These are phyloP conservation scores for Crucibulum cyathiforme DNA, from an alignment of 1,284 basidiomycete species.

Conservation along the genomic window DNA sequence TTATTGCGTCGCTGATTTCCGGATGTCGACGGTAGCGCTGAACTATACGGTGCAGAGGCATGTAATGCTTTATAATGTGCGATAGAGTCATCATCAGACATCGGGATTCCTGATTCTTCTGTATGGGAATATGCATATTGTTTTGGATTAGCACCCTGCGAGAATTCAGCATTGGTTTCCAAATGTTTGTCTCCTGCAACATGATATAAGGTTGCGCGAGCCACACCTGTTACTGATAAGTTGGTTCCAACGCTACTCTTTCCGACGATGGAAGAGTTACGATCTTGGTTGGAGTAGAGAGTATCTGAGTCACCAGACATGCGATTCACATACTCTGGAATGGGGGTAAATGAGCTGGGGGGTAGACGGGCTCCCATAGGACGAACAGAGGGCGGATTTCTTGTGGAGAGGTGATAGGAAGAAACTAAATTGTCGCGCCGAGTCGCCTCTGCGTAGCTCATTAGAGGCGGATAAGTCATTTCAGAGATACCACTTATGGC, in stretches of 20 bases:
- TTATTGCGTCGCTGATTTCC: background rate
- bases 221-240: conserved; percentile 11
- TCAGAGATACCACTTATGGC: conserved; percentile 56
- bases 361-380: conserved; percentile 36
- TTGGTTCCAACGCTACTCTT: conserved; percentile 29
- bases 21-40: too few relatives aligned
- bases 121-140: too few relatives aligned
- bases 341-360: conserved; percentile 40
- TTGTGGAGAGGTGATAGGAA: conserved; percentile 4
- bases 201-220: too few relatives aligned
- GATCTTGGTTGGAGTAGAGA: conserved; percentile 28
- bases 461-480: conserved; percentile 55
- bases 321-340: conserved; percentile 23
- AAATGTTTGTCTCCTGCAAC: too few relatives aligned
- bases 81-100: too few relatives aligned
- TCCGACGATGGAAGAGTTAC: conserved; percentile 25
- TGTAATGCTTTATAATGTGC: too few relatives aligned
- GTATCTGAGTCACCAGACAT: conserved; percentile 34
- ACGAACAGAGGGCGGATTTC: conserved; percentile 15
- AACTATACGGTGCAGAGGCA: too few relatives aligned
- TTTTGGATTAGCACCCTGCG: too few relatives aligned
- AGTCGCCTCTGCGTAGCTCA: conserved; percentile 11
- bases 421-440: conserved; percentile 7
- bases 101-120: too few relatives aligned
- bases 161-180: too few relatives aligned